phyloP scores from a whole-genome alignment of 2,329 filamentous ascomycete genomes.

The Sordariomycetes sp. region DNA sequence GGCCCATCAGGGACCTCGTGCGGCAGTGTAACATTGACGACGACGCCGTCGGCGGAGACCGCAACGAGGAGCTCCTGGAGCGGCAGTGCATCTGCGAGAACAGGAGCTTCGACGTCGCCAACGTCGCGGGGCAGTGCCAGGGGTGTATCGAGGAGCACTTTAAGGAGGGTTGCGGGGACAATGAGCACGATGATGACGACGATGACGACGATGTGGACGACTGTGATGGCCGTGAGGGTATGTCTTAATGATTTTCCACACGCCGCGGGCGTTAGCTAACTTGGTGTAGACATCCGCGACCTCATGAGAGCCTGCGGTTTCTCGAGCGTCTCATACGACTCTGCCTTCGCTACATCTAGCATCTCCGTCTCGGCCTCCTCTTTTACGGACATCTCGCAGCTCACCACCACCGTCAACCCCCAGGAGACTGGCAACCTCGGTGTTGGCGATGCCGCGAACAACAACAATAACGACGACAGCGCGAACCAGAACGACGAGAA shows the following conservation, averaged over 20 bases:
- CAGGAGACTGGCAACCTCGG: not conserved
- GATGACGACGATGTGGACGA: not conserved
- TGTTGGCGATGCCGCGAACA: not conserved
- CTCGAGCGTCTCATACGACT: constrained; percentile 7
- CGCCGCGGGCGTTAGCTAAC: not conserved
- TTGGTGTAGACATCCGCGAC: constrained; percentile 9
- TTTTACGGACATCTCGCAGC: constrained; percentile 6
- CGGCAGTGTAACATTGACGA: constrained; percentile 9
- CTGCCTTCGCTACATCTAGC: constrained; percentile 1
- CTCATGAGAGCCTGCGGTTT: constrained; percentile 10
- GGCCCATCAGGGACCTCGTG: constrained; percentile 8
- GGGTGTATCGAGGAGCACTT: constrained; percentile 17
- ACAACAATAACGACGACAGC: constrained; percentile 5
- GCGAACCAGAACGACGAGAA: constrained; percentile 1
- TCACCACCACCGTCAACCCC: constrained; percentile 9
- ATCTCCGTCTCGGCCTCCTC: constrained; percentile 7
- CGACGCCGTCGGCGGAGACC: constrained; percentile 10
- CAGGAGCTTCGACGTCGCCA: constrained; percentile 23
- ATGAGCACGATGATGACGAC: not conserved
- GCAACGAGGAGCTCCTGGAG: constrained; percentile 11
- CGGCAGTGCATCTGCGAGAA: constrained; percentile 22
- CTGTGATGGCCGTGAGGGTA: constrained; percentile 9
- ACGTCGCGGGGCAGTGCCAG: constrained; percentile 21
- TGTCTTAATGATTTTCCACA: not conserved
- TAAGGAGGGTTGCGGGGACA: not conserved